Evolutionary conservation across 257 asterid species (phyloP), one percentile per base, ranked within the genome.

Genomic region (Anisodus acutangulus): DNA sequence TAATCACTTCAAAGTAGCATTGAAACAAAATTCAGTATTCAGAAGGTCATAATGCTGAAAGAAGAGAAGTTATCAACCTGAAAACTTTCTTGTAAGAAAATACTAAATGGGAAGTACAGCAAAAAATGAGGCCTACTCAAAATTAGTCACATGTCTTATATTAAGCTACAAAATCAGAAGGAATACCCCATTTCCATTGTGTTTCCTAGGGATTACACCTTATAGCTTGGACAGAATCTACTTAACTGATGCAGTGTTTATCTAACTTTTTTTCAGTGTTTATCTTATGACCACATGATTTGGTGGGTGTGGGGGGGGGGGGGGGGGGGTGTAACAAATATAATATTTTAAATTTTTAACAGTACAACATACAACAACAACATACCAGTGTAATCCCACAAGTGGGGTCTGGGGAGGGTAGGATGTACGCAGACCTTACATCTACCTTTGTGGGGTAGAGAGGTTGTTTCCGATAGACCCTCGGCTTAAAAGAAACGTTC

Each of bases 1-100:
- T 83, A 83, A 37, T 16, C 51, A 54, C 85, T 62, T 78, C 64
- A 78, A 78, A 31, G 82, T 31, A 78, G 49, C 82, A 78, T 26
- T 78, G 64, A 78, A 26, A 53, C 63, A 26, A 53, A 78, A 78
- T 13, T 53, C 64, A 78, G 64, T 53, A 53, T 15, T 53, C 49
- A 15, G 49, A 8, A 78, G 47, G 66, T 78, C 31, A 35, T 31
- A 78, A 49, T 54, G 49, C 82, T 78, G 82, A 51, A 78, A 78
- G 64, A 78, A 74, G 81, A 49, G 45, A 62, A 78, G 64, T 15
- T 31, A 78, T 22, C 41, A 49, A 53, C 82, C 49, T 53, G 31
- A 78, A 53, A 53, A 26, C 26, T 26, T 78, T 51, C 15, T 53
- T 41, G 49, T 13, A 78, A 74, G 19, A 55, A 53, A 78, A 53